Evolutionary conservation across 2,329 filamentous ascomycete genomes (phyloP), one percentile per base, ranked within the genome.

Genomic region (Lasiodiplodia gonubiensis): DNA sequence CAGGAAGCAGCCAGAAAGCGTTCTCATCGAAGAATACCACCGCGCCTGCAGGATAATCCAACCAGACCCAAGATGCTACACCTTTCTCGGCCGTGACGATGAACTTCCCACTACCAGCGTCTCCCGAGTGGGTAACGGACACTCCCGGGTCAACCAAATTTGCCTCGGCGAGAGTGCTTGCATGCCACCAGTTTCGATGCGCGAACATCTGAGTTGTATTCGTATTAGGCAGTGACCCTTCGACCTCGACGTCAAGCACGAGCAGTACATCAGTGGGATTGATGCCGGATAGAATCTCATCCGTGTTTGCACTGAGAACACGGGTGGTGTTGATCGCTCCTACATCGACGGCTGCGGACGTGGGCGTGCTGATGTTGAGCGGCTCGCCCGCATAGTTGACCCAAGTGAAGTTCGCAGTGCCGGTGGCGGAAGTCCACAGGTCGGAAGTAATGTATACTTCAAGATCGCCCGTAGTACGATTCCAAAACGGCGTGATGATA

Each of bases 401-500:
- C 86, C 86, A 89, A 3, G 77, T 79, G 37, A 88, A 71, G 3
- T 75, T 81, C 3, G 84, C 83, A 0, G 70, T 81, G 0, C 86
- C 86, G 5, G 68, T 73, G 0, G 81, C 80, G 1, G 80, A 69
- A 2, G 80, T 75, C 86, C 86, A 89, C 1, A 88, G 78, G 74
- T 89, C 86, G 2, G 84, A 87, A 0, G 84, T 86, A 0, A 85
- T 85, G 71, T 85, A 89, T 2, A 87, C 76, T 5, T 82, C 80
- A 18, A 89, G 75, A 23, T 82, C 74, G 0, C 84, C 83, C 0
- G 82, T 85, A 0, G 80, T 80, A 23, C 79, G 74, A 69, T 89
- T 83, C 77, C 81, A 86, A 69, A 85, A 85, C 0, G 86, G 84
- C 1, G 86, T 83, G n/a, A 89, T 80, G 67, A 90, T 86, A n/a